phyloP scores from a whole-genome alignment of 495 filamentous ascomycete species.

The Daldinia bambusicola region DNA sequence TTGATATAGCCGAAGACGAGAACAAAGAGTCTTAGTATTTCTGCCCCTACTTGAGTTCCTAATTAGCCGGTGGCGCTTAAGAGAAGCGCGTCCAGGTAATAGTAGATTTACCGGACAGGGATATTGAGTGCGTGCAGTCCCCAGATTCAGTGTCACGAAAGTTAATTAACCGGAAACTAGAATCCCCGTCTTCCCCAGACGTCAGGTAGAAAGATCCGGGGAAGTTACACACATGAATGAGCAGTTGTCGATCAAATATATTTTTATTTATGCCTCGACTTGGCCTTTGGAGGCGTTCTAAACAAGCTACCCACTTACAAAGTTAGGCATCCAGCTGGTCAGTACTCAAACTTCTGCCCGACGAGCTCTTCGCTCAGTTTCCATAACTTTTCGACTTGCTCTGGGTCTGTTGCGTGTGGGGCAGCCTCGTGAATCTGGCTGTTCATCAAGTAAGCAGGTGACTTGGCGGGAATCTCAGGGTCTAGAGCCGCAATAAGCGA shows the following conservation, averaged over 20 bases:
- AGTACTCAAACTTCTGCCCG: constrained; percentile 53
- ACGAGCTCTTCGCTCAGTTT: constrained; percentile 61
- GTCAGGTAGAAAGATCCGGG: neutral
- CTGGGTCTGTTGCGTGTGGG: constrained; percentile 46
- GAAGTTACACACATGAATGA: neutral
- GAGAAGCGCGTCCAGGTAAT: neutral
- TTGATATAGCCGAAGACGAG: neutral
- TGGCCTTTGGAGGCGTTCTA: neutral
- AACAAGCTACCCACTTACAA: neutral
- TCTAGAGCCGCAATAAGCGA: constrained; percentile 37
- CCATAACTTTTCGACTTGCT: constrained; percentile 59
- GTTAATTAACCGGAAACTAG: constrained; percentile 5
- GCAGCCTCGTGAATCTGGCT: constrained; percentile 32
- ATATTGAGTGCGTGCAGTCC: neutral
- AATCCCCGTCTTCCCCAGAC: neutral
- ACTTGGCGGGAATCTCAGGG: constrained; percentile 33
- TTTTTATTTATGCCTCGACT: neutral
- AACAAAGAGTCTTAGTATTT: neutral
- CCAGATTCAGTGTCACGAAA: neutral
- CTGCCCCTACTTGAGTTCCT: neutral
- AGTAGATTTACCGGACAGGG: neutral
- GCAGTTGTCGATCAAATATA: neutral
- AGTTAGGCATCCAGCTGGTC: neutral
- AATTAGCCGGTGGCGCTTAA: constrained; percentile 2
- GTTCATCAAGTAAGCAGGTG: constrained; percentile 33